A percentile compares a stretch with the other conserved stretches of the same genome.
phyloP scores from a whole-genome alignment of 257 asterid genomes.

The Forsythia suspensa region DNA sequence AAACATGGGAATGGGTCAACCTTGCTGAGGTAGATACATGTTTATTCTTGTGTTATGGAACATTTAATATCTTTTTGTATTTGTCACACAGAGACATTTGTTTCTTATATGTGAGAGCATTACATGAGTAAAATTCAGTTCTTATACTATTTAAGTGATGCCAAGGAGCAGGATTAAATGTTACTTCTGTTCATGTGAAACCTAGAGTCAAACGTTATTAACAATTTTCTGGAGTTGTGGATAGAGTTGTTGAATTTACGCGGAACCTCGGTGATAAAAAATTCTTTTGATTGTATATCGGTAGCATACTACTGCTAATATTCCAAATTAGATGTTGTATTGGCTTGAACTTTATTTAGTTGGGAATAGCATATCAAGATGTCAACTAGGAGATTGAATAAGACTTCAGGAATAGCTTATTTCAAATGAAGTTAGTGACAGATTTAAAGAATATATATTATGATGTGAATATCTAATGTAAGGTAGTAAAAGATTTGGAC shows the following conservation, averaged over 20 bases:
- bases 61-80: slow-evolving; percentile 5
- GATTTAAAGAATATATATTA: too few species aligned
- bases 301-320: neutral
- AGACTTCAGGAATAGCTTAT: too few species aligned
- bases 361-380: neutral
- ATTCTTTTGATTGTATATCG: neutral
- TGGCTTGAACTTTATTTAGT: neutral
- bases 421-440: too few species aligned
- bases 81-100: neutral
- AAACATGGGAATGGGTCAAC: slow-evolving; percentile 81
- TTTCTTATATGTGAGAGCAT: neutral
- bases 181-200: neutral
- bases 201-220: neutral
- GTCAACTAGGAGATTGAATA: neutral
- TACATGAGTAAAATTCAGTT: neutral
- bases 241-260: neutral
- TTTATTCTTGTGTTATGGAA: slow-evolving; percentile 17
- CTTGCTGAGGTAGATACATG: slow-evolving; percentile 64
- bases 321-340: neutral
- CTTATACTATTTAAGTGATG: neutral
- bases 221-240: neutral
- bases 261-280: neutral
- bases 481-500: neutral
- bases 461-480: neutral
- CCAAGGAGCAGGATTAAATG: neutral